These are phyloP conservation scores for Plenodomus lindquistii DNA, from an alignment of 2,329 filamentous ascomycete genomes.

Conservation along the genomic window DNA sequence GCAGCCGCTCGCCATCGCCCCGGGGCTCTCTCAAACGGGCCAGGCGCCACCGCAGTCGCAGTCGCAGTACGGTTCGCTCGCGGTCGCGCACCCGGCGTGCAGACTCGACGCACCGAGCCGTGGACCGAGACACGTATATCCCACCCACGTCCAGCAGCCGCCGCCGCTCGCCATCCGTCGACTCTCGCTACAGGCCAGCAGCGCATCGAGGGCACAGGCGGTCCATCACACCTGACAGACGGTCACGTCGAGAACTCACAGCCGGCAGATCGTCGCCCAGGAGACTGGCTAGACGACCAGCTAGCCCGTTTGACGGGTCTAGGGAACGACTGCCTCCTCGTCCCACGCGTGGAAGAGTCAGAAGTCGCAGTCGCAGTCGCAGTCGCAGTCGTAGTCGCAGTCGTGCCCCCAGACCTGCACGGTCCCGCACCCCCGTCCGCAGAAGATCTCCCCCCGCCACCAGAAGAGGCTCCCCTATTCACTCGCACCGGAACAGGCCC, in stretches of 20 bases:
- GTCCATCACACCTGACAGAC: constrained; percentile 36
- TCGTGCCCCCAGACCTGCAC: constrained; percentile 26
- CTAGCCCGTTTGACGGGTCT: constrained; percentile 26
- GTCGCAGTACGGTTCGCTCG: constrained; percentile 42
- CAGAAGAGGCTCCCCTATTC: constrained; percentile 30
- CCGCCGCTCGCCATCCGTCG: constrained; percentile 48
- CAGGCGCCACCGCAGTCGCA: constrained; percentile 41
- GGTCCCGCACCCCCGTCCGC: constrained; percentile 38
- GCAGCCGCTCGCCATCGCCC: constrained; percentile 43
- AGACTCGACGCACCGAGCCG: constrained; percentile 32
- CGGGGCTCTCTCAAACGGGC: constrained; percentile 37
- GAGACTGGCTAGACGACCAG: constrained; percentile 28
- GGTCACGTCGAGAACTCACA: constrained; percentile 33
- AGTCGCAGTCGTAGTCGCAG: neutral
- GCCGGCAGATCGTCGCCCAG: constrained; percentile 35
- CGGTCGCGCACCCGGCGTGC: constrained; percentile 38
- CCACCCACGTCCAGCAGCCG: constrained; percentile 32
- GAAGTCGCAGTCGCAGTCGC: constrained; percentile 24
- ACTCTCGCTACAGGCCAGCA: constrained; percentile 43
- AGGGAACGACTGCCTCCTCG: constrained; percentile 24
- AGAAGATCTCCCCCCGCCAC: constrained; percentile 31
- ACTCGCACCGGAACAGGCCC: constrained; percentile 19
- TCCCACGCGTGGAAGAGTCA: constrained; percentile 20
- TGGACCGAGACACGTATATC: constrained; percentile 41
- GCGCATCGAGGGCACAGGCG: constrained; percentile 37